Evolutionary conservation across 192 early-diverging fungal species (phyloP), one percentile per base, ranked within the genome.

Genomic region (Gamsiella multidivaricata): DNA sequence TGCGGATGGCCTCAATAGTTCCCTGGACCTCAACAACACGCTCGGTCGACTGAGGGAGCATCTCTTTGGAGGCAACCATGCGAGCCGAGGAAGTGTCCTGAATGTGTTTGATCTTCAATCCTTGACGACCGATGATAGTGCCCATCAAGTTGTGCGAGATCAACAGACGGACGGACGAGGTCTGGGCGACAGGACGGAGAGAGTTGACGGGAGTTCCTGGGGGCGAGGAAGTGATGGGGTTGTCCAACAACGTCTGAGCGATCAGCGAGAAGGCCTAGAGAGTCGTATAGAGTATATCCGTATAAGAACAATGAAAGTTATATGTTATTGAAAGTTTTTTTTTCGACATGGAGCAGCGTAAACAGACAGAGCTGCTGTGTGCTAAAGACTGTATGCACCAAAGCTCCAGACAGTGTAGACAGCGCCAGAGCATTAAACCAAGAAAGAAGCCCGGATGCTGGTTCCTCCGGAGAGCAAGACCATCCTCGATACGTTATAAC

Each of bases 21-120:
- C 97, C 97, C 68, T 92, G 84, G 53, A 99, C 85, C 68, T 93
- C 94, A 9, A 98, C 88, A 50, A 96, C 87, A 64, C 97, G 92
- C 85, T 99, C 97, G 18, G 96, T 98, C 26, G 90, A 92, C 78
- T 95, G 91, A 34, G 95, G 95, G 32, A 99, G 84, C 84, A 95
- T 92, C 67, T 97, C 94, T 81, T 97, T 96, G 63, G 92, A 88
- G 18, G 96, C 93, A 25, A 89, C 89, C 82, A 98, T 88, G 37
- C 91, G 91, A 26, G 92, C 93, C 36, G 92, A 90, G 22, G 94
- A 95, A 23, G 87, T 83, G 45, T 96, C 93, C 85, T 98, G 97
- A 56, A 99, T 94, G 70, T 96, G 94, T 85, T 96, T 97, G 83
- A 99, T 98, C 85, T 94, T 95, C 70, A 87, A 76, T 47, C 96